phyloP scores from a whole-genome alignment of 202 grass and related monocot species.

The Schoenoplectus tabernaemontani region DNA sequence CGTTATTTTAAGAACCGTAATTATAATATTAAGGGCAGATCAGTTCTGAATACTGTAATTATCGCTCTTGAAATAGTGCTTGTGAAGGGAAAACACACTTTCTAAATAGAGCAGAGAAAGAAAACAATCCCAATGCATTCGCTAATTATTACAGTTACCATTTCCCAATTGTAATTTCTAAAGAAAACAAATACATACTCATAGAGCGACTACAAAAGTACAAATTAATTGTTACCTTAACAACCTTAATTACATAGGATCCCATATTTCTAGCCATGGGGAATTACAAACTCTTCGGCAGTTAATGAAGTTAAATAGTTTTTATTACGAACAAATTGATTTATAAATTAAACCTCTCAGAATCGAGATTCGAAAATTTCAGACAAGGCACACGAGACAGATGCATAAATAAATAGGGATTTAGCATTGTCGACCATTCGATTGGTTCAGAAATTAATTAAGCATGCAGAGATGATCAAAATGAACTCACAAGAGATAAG shows the following conservation, averaged over 20 bases:
- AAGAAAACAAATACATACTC: slow-evolving; percentile 13
- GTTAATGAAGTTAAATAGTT: background rate
- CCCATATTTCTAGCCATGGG: background rate
- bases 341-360: background rate
- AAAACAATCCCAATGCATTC: slow-evolving; percentile 11
- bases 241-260: background rate
- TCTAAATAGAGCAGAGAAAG: background rate
- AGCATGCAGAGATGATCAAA: background rate
- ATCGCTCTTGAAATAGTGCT: too few relatives aligned
- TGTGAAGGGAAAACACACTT: background rate
- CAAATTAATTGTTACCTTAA: slow-evolving; percentile 6
- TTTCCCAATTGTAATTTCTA: background rate
- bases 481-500: slow-evolving; percentile 11
- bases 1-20: background rate
- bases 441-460: background rate
- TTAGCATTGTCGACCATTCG: slow-evolving; percentile 7
- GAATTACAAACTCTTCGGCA: background rate
- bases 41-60: too few relatives aligned
- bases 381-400: slow-evolving; percentile 7
- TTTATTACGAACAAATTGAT: background rate
- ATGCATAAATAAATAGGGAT: background rate
- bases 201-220: background rate
- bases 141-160: background rate
- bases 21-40: background rate
- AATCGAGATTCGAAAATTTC: background rate